Conservation (phyloP, 176 grass and related monocot species). For the Thinopyrum elongatum region DNA sequence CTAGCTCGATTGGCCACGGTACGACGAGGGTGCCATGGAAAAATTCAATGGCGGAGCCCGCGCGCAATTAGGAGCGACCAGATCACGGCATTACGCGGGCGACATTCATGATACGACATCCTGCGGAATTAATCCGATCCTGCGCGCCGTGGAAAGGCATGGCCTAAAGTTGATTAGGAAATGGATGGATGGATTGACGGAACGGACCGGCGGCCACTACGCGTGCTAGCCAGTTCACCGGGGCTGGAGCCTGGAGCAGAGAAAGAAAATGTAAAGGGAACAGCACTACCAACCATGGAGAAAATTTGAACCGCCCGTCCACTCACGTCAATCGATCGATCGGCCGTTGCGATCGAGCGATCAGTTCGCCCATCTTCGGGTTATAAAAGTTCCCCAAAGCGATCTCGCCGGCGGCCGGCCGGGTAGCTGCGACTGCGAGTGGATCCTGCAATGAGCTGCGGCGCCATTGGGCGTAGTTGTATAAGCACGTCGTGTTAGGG, state of each 20-base stretch:
- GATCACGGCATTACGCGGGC: neutral
- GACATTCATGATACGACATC: neutral
- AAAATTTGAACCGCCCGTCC: neutral
- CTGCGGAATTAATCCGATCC: neutral
- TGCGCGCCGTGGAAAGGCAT: neutral
- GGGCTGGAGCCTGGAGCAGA: neutral
- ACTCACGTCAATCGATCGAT: neutral
- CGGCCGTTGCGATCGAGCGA: neutral
- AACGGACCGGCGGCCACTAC: neutral
- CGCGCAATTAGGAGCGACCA: neutral
- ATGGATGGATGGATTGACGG: neutral
- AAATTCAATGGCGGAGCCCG: neutral
- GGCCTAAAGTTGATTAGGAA: neutral
- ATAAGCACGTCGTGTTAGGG: neutral
- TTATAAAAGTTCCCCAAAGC: too few relatives aligned
- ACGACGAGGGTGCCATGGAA: neutral
- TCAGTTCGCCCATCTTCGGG: neutral
- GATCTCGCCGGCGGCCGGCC: too few relatives aligned
- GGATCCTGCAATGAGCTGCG: slow-evolving; percentile 19
- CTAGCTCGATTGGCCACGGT: neutral
- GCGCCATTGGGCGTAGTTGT: neutral
- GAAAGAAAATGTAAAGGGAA: neutral
- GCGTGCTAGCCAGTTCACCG: neutral
- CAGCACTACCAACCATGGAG: neutral
- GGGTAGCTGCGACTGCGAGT: neutral